Conservation (phyloP, 2,329 filamentous ascomycete species). For the Arthrobotrys sphaeroides region DNA sequence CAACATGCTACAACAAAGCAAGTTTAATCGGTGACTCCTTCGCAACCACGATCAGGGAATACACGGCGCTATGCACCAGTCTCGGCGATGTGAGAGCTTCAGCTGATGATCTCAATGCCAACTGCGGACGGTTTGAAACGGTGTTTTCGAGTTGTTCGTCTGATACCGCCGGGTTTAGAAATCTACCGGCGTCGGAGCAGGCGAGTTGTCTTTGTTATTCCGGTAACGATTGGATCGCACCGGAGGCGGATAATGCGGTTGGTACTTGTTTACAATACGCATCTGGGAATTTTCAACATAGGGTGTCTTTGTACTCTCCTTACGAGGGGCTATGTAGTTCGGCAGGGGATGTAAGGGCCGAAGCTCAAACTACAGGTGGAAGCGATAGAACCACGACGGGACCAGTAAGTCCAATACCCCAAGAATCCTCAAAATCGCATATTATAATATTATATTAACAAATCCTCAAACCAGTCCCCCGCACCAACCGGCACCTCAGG, state of each 20-base stretch:
- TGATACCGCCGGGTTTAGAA: not conserved
- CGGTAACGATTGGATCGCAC: slow-evolving; percentile 5
- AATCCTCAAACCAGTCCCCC: not conserved
- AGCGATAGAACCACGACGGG: not conserved
- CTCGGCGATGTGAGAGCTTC: slow-evolving; percentile 33
- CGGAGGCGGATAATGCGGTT: slow-evolving; percentile 25
- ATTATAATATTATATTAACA: not conserved
- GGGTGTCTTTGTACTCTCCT: slow-evolving; percentile 28
- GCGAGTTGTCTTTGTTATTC: slow-evolving; percentile 38
- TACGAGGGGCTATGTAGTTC: slow-evolving; percentile 28
- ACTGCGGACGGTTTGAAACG: slow-evolving; percentile 10
- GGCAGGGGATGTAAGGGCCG: slow-evolving; percentile 28
- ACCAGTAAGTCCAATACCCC: slow-evolving; percentile 5
- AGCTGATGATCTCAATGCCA: slow-evolving; percentile 2
- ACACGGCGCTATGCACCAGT: slow-evolving; percentile 18
- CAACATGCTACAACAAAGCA: slow-evolving; percentile 13
- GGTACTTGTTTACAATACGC: slow-evolving; percentile 29
- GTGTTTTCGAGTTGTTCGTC: slow-evolving; percentile 23
- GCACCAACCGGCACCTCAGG: not conserved
- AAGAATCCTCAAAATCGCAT: not conserved
- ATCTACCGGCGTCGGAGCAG: not conserved
- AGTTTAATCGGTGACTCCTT: slow-evolving; percentile 1
- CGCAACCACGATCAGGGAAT: slow-evolving; percentile 1
- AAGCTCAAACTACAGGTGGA: not conserved
- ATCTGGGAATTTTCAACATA: slow-evolving; percentile 28